Conservation (phyloP, 495 filamentous ascomycete species). For the Talaromyces adpressus region DNA sequence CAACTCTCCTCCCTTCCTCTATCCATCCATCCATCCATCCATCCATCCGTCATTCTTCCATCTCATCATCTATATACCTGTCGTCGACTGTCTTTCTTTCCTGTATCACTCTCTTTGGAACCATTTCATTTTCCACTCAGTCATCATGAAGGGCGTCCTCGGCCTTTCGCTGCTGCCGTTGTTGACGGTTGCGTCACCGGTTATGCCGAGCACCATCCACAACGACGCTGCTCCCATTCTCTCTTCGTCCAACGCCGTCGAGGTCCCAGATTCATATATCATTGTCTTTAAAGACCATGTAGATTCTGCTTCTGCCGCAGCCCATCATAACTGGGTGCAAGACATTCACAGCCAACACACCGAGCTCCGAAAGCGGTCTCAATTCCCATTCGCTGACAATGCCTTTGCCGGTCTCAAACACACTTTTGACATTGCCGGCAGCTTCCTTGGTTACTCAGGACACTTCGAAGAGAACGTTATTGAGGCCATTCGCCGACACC, state of each 20-base stretch:
- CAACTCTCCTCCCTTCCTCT: conserved; percentile 29
- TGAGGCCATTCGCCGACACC: conserved; percentile 89
- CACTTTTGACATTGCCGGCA: conserved; percentile 83
- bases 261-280: conserved; percentile 90
- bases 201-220: conserved; percentile 73
- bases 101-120: conserved; percentile 11
- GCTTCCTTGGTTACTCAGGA: conserved; percentile 84
- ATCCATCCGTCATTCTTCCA: conserved; percentile 27
- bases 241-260: conserved; percentile 65
- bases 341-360: conserved; percentile 63
- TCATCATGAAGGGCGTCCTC: conserved; percentile 68
- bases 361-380: conserved; percentile 85
- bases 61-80: conserved; percentile 17
- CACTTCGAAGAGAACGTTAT: conserved; percentile 92
- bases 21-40: conserved; percentile 28
- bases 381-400: conserved; percentile 62
- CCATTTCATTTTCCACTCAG: conserved; percentile 17
- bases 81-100: conserved; percentile 9
- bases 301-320: conserved; percentile 51
- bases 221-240: conserved; percentile 82
- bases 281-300: conserved; percentile 98
- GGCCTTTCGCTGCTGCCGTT: conserved; percentile 57
- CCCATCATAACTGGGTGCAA: conserved; percentile 90
- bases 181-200: conserved; percentile 67
- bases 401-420: conserved; percentile 85